Evolutionary conservation across 2,329 filamentous ascomycete genomes (phyloP), one percentile per base, ranked within the genome.

Genomic region (Coniosporium tulheliwenetii): DNA sequence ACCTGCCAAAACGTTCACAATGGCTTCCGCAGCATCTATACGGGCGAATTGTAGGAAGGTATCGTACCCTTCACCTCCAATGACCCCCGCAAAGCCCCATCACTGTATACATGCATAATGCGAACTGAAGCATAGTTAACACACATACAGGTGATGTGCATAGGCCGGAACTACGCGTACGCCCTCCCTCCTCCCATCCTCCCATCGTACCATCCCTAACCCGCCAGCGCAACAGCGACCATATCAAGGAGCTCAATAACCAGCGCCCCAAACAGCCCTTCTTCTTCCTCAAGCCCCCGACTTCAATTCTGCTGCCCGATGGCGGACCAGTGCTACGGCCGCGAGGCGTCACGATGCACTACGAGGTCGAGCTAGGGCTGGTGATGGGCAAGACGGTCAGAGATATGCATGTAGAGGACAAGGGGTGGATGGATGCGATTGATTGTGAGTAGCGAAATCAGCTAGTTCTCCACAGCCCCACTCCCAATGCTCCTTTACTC

Each of bases 211-310:
- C 40, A 36, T 41, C 30, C 39, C 36, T 15, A 29, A 37, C 12
- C 36, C 30, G 33, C 16, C 5, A 38, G 33, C 30, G 33, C 36
- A 19, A 36, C 43, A 91, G 85, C 54, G 91, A 94, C 62, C 91
- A 98, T 65, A 81, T 96, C 57, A 76, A 81, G 47, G 91, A 98
- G 68, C 75, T 98, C 50, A 86, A 86, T 63, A 94, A 81, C 62
- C 70, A 73, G 45, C 77, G 78, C 48, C 91, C 91, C 39, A 93
- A 91, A 61, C 86, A 95, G 63, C 91, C 91, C 19, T 96, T 98
- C 67, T 98, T 95, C 78, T 98, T 98, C 73, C 75, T 96, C 51
- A 98, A 98, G 71, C 91, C 91, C 1, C 67, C 87, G 0, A 85
- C 82, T 34, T 84, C 86, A 3, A 84, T 98, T 51, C 73, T 96